Conservation (phyloP, 1,284 basidiomycete genomes). For the Papiliotrema laurentii region DNA sequence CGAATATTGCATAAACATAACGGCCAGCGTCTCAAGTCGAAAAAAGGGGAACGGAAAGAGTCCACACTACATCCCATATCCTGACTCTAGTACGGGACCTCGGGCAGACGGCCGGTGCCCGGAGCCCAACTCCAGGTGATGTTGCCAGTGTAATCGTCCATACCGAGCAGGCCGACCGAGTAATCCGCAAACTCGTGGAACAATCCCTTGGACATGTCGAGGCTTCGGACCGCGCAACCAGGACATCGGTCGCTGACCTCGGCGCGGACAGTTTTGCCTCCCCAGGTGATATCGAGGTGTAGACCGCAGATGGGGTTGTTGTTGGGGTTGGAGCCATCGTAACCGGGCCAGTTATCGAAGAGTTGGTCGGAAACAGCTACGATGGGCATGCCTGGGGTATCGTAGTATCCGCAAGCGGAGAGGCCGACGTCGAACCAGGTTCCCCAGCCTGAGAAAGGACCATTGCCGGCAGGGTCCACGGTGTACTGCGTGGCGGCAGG, state of each 20-base stretch:
- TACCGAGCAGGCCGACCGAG: slow-evolving; percentile 26
- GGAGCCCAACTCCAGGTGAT: slow-evolving; percentile 35
- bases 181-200: slow-evolving; percentile 48
- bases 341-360: slow-evolving; percentile 50
- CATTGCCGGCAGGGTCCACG: slow-evolving; percentile 33
- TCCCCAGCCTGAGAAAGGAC: slow-evolving; percentile 38
- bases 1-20: too few relatives aligned
- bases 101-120: slow-evolving; percentile 16
- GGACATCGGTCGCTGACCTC: slow-evolving; percentile 51
- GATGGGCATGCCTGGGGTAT: slow-evolving; percentile 29
- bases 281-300: slow-evolving; percentile 45
- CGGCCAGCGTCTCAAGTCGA: too few relatives aligned
- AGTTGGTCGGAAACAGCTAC: slow-evolving; percentile 49
- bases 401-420: slow-evolving; percentile 34
- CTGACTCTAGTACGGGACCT: slow-evolving; percentile 7
- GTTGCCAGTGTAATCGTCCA: slow-evolving; percentile 23
- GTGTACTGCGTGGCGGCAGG: slow-evolving; percentile 9
- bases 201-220: slow-evolving; percentile 51
- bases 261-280: slow-evolving; percentile 46
- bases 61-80: too few relatives aligned
- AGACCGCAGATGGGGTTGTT: slow-evolving; percentile 53
- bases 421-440: slow-evolving; percentile 41
- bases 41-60: too few relatives aligned
- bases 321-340: slow-evolving; percentile 49
- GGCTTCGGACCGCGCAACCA: slow-evolving; percentile 46